These are phyloP conservation scores for Sporothrix pallida DNA, from an alignment of 2,329 filamentous ascomycete genomes.

Conservation along the genomic window DNA sequence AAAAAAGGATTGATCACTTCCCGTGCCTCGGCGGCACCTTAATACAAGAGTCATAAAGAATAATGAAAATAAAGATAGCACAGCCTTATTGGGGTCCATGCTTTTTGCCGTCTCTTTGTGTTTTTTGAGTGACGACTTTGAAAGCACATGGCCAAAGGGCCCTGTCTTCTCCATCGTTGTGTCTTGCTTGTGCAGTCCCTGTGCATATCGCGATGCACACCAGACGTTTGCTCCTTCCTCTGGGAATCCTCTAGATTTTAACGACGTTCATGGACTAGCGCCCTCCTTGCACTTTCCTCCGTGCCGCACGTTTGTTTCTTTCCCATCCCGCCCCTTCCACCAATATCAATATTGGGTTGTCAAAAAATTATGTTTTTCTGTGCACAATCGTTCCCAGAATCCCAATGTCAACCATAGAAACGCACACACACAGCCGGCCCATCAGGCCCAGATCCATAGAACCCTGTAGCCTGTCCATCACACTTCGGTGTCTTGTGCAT, in stretches of 20 bases:
- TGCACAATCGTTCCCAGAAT: background rate
- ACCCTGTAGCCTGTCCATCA: conserved; percentile 23
- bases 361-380: background rate
- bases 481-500: conserved; percentile 27
- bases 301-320: background rate
- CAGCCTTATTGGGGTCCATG: conserved; percentile 19
- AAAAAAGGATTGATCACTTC: background rate
- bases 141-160: background rate
- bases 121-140: too few relatives aligned
- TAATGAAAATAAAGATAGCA: background rate
- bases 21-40: background rate
- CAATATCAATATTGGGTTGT: background rate
- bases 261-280: background rate
- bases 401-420: background rate
- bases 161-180: background rate
- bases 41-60: background rate
- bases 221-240: background rate
- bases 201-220: background rate
- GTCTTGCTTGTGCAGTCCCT: background rate
- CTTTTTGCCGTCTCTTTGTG: background rate
- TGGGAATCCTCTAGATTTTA: background rate
- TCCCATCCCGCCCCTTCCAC: background rate
- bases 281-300: background rate
- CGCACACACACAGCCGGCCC: background rate
- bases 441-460: conserved; percentile 15